phyloP scores from a whole-genome alignment of 352 stramenopile genomes.

The Chrysophaeum taylorii region DNA sequence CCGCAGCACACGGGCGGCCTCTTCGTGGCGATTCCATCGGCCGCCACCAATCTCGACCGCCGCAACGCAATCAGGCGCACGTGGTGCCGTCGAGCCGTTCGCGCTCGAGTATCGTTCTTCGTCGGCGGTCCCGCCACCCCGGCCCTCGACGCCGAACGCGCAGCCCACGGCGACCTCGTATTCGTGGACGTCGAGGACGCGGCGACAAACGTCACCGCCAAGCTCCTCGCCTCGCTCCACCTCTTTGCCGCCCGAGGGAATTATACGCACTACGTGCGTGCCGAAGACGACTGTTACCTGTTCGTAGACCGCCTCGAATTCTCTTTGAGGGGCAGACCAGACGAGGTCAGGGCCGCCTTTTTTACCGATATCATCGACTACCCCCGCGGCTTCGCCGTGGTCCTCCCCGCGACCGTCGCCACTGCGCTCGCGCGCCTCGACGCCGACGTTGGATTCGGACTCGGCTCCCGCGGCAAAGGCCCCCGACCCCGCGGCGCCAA shows the following conservation, averaged over 20 bases:
- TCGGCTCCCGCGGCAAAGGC: background rate
- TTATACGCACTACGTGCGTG: no score
- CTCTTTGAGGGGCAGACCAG: background rate
- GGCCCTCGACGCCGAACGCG: background rate
- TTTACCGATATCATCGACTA: no score
- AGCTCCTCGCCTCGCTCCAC: background rate
- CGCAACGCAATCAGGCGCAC: background rate
- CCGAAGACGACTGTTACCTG: slow-evolving; percentile 11
- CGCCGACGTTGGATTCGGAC: background rate
- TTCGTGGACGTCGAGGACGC: background rate
- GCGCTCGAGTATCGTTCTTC: background rate
- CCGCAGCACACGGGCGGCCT: no score
- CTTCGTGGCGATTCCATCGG: background rate
- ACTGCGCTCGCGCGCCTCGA: background rate
- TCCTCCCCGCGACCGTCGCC: background rate
- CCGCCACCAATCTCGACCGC: background rate
- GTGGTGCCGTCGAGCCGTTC: background rate
- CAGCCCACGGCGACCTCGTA: background rate
- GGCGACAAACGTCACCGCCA: slow-evolving; percentile 10
- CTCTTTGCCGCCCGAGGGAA: background rate
- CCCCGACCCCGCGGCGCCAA: background rate
- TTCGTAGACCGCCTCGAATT: background rate
- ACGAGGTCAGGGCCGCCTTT: no score
- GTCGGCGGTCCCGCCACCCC: background rate
- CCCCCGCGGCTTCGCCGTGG: background rate